Evolutionary conservation across 176 grass and related monocot species (phyloP).

Genomic region (Thalia dealbata): DNA sequence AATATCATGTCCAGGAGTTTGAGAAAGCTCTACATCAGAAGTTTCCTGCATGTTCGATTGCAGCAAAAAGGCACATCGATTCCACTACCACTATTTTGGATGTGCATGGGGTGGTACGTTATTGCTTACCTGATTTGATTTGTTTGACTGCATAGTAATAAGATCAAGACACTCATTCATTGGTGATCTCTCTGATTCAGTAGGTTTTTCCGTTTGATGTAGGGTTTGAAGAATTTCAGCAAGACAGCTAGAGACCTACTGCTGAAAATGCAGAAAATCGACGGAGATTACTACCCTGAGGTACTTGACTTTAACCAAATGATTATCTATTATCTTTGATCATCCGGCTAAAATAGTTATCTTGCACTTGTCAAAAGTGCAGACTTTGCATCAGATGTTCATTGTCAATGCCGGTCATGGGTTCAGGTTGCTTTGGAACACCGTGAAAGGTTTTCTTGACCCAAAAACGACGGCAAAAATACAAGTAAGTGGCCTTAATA

Average conservation of each 20-base stretch:
- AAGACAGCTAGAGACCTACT: slow-evolving; percentile 21
- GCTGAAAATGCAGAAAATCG: slow-evolving; percentile 23
- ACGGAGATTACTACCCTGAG: slow-evolving; percentile 48
- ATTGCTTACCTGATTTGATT: not conserved
- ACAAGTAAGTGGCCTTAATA: slow-evolving; percentile 45
- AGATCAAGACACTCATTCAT: not conserved
- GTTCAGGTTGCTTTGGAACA: slow-evolving; percentile 93
- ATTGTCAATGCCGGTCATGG: slow-evolving; percentile 85
- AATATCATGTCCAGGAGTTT: slow-evolving; percentile 21
- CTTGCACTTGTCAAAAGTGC: slow-evolving; percentile 19
- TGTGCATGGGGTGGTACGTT: slow-evolving; percentile 21
- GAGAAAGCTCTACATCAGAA: slow-evolving; percentile 14
- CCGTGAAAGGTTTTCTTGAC: slow-evolving; percentile 94
- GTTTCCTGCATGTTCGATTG: slow-evolving; percentile 20
- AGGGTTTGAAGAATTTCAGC: slow-evolving; percentile 23
- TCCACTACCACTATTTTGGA: slow-evolving; percentile 15
- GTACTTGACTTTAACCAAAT: slow-evolving; percentile 25
- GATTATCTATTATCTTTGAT: not conserved
- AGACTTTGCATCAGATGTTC: slow-evolving; percentile 97
- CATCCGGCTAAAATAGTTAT: not conserved
- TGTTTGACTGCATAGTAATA: not conserved
- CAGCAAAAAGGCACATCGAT: slow-evolving; percentile 15
- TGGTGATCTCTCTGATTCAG: not conserved
- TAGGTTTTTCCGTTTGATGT: not conserved
- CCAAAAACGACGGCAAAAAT: slow-evolving; percentile 88